Conservation (phyloP, 2,329 filamentous ascomycete species). For the Colletotrichum sp. region DNA sequence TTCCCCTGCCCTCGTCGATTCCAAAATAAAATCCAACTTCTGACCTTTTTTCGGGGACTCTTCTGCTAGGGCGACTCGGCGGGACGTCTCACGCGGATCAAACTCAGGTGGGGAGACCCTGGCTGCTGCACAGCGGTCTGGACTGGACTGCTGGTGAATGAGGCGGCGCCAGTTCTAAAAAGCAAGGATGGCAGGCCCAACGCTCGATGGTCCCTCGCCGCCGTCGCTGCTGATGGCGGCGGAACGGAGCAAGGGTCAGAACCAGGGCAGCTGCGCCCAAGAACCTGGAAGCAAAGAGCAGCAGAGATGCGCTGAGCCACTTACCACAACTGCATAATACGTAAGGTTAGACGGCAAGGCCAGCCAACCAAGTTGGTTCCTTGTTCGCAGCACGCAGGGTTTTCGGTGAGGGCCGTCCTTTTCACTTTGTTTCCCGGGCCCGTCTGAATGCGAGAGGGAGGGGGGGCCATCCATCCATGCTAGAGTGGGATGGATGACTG, state of each 20-base stretch:
- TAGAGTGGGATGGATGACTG: conserved; percentile 1
- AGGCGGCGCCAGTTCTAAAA: neutral
- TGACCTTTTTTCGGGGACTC: neutral
- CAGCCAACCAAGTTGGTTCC: neutral
- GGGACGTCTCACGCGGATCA: conserved; percentile 8
- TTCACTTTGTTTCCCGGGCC: neutral
- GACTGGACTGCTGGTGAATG: neutral
- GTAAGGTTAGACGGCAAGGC: neutral
- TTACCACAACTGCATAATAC: neutral
- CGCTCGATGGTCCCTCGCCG: neutral
- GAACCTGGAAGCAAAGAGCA: neutral
- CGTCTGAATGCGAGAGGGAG: neutral
- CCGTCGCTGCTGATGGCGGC: neutral
- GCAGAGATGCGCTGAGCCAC: neutral
- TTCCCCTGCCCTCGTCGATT: neutral
- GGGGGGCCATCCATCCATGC: neutral
- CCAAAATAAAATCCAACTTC: neutral
- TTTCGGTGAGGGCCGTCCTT: conserved; percentile 7
- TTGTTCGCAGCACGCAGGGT: neutral
- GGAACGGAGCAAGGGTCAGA: conserved; percentile 4
- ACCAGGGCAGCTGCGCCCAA: conserved; percentile 16
- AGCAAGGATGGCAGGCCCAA: conserved; percentile 13
- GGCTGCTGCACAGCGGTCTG: neutral
- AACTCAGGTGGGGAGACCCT: conserved; percentile 5
- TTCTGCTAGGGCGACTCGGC: neutral